Evolutionary conservation across 2,329 filamentous ascomycete species (phyloP).

Genomic region (Penicillium hesseltinei): DNA sequence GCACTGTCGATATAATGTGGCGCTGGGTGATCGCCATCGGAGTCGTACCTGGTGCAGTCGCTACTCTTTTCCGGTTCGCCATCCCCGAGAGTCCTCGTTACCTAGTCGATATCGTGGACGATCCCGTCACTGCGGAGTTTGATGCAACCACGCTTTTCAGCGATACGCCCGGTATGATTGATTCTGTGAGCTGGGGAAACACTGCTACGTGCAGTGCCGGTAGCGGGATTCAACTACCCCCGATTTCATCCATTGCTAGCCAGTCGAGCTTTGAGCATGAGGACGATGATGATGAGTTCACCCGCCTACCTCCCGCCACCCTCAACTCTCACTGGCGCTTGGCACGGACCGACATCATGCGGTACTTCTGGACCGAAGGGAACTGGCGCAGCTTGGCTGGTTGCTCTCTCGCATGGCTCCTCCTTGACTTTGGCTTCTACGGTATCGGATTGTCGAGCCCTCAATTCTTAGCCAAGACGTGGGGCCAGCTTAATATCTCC

Average conservation of each 20-base stretch:
- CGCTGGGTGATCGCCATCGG: constrained; percentile 66
- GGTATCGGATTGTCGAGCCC: constrained; percentile 52
- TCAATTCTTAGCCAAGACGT: constrained; percentile 44
- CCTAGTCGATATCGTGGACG: constrained; percentile 63
- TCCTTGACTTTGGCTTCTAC: constrained; percentile 59
- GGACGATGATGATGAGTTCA: constrained; percentile 22
- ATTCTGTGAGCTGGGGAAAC: constrained; percentile 32
- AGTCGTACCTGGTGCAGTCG: constrained; percentile 61
- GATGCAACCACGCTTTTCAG: constrained; percentile 61
- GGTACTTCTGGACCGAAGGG: constrained; percentile 45
- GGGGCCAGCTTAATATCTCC: constrained; percentile 35
- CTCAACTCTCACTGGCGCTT: constrained; percentile 45
- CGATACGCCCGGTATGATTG: constrained; percentile 25
- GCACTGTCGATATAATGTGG: constrained; percentile 61
- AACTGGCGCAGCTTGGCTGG: constrained; percentile 45
- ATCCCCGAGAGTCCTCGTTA: constrained; percentile 66
- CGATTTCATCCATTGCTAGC: constrained; percentile 27
- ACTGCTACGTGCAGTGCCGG: constrained; percentile 6
- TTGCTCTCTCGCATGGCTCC: constrained; percentile 54
- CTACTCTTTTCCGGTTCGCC: constrained; percentile 65
- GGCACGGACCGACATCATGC: constrained; percentile 38
- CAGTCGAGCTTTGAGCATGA: constrained; percentile 25
- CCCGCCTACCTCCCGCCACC: constrained; percentile 34
- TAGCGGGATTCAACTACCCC: constrained; percentile 23
- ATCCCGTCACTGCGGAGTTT: constrained; percentile 57